These are phyloP conservation scores for Fusarium coffeatum DNA, from an alignment of 2,329 filamentous ascomycete species.

Conservation along the genomic window DNA sequence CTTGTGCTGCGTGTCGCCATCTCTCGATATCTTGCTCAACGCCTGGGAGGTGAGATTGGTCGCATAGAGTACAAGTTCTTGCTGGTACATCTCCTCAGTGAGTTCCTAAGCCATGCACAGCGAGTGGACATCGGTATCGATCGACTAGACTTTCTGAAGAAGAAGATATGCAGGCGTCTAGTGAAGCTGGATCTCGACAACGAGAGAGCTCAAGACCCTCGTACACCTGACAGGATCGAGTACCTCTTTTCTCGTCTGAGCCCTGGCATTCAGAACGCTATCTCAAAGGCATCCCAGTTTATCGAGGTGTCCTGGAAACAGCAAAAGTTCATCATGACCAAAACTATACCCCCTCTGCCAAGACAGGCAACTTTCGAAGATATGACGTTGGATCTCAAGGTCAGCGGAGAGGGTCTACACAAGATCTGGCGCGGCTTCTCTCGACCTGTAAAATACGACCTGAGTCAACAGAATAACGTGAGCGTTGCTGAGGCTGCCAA, in stretches of 20 bases:
- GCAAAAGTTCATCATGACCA: conserved; percentile 38
- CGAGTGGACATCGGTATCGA: conserved; percentile 26
- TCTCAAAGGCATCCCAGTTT: conserved; percentile 25
- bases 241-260: conserved; percentile 33
- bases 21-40: conserved; percentile 62
- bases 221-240: conserved; percentile 18
- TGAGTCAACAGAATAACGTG: neutral
- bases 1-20: conserved; percentile 70
- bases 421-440: conserved; percentile 23
- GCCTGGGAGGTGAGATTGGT: conserved; percentile 44
- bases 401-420: conserved; percentile 28
- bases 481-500: conserved; percentile 37
- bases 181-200: conserved; percentile 44
- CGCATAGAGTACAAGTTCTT: conserved; percentile 67
- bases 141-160: conserved; percentile 38
- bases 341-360: conserved; percentile 38
- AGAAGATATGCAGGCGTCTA: conserved; percentile 43
- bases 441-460: conserved; percentile 2
- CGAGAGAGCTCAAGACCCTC: conserved; percentile 13
- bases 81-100: conserved; percentile 59
- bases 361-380: conserved; percentile 31
- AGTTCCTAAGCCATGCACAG: conserved; percentile 57
- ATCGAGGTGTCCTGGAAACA: conserved; percentile 35
- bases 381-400: conserved; percentile 28
- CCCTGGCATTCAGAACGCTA: conserved; percentile 10